Conservation (phyloP, 805 yeast species). For the Candida gorgasii region DNA sequence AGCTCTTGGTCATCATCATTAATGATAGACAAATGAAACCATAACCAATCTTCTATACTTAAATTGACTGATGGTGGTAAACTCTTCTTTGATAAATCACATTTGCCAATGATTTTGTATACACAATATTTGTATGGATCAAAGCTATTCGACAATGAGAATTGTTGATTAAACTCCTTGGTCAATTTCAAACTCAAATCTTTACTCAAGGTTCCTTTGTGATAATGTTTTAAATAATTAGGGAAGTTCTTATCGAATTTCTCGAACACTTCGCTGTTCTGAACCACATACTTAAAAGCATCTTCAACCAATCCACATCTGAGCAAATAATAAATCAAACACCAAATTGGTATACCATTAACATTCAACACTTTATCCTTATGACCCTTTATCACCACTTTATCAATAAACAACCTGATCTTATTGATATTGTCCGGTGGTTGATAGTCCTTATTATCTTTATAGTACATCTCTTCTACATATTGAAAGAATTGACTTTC, state of each 20-base stretch:
- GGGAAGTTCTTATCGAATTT: conserved; percentile 87
- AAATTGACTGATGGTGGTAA: conserved; percentile 67
- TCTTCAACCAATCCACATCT: conserved; percentile 83
- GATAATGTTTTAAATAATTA: conserved; percentile 68
- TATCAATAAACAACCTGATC: conserved; percentile 57
- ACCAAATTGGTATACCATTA: conserved; percentile 94
- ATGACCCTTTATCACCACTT: conserved; percentile 33
- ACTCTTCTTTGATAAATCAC: conserved; percentile 66
- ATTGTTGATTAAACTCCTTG: conserved; percentile 81
- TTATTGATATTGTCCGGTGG: conserved; percentile 71
- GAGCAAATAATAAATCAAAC: conserved; percentile 76
- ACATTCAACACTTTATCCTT: conserved; percentile 44
- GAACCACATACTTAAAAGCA: conserved; percentile 66
- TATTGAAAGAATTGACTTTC: conserved; percentile 78
- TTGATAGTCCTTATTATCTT: conserved; percentile 48
- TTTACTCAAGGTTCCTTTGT: conserved; percentile 55
- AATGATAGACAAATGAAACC: conserved; percentile 83
- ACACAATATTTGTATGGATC: conserved; percentile 92
- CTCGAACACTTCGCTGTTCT: conserved; percentile 70
- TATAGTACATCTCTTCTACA: conserved; percentile 63
- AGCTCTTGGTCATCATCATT: conserved; percentile 56
- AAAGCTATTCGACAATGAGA: conserved; percentile 57
- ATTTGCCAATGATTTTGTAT: conserved; percentile 90
- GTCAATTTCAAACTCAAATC: conserved; percentile 70
- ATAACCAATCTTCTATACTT: conserved; percentile 93